Percentiles rank a stretch among this genome's conserved stretches.
Conservation (phyloP, 768 basidiomycete species). For the Termitomyces sp. region DNA sequence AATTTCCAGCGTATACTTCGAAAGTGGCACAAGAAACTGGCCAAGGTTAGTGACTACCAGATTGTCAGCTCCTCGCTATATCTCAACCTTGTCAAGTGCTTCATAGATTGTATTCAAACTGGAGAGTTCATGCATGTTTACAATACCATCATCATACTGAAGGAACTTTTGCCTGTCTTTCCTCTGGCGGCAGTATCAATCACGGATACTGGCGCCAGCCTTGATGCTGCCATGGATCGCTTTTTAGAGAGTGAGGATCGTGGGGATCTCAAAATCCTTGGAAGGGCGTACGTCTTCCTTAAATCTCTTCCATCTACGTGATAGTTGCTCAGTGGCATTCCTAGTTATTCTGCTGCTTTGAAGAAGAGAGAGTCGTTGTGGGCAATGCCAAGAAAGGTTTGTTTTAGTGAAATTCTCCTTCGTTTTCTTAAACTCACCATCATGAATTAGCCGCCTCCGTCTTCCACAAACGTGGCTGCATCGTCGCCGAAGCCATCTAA, state of each 20-base stretch:
- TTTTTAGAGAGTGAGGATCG: conserved; percentile 74
- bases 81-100: conserved; percentile 41
- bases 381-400: conserved; percentile 29
- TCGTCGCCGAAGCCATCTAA: conserved; percentile 25
- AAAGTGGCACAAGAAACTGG: conserved; percentile 83
- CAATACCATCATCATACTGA: conserved; percentile 91
- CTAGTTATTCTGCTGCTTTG: conserved; percentile 66
- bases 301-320: neutral
- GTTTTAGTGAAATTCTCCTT: neutral
- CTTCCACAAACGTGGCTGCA: conserved; percentile 5
- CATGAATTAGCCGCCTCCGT: neutral
- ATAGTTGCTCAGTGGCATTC: neutral
- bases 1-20: conserved; percentile 64
- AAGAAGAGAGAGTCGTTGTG: conserved; percentile 69
- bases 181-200: conserved; percentile 54
- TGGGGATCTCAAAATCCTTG: conserved; percentile 78
- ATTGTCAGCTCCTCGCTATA: neutral
- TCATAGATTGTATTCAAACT: conserved; percentile 77
- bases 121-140: conserved; percentile 97
- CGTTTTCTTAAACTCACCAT: neutral
- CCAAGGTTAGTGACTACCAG: conserved; percentile 39
- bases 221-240: conserved; percentile 58
- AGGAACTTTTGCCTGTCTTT: conserved; percentile 87
- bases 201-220: conserved; percentile 43
- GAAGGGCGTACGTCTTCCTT: conserved; percentile 52